These are phyloP conservation scores for Cucurbita argyrosperma DNA, from an alignment of 306 rosid species.

Conservation along the genomic window DNA sequence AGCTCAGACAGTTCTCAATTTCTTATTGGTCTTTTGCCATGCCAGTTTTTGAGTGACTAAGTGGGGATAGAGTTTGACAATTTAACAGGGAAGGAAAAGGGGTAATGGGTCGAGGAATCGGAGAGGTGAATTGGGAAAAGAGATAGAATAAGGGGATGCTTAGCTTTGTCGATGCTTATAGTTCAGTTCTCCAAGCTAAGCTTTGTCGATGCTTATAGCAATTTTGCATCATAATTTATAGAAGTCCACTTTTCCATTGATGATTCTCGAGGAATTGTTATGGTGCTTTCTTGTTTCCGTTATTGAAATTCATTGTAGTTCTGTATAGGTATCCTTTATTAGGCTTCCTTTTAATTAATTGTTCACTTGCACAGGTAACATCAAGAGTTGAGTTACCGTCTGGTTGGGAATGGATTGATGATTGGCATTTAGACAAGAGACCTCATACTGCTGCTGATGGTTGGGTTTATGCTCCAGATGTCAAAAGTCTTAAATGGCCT, in stretches of 20 bases:
- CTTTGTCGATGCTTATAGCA: background rate
- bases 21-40: too few relatives aligned
- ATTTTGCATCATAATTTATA: background rate
- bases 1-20: too few relatives aligned
- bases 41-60: too few relatives aligned
- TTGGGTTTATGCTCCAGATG: slow-evolving; percentile 70
- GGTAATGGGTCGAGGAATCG: too few relatives aligned
- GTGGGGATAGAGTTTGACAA: too few relatives aligned
- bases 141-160: background rate
- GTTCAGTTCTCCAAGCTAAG: background rate
- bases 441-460: slow-evolving; percentile 47
- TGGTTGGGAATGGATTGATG: slow-evolving; percentile 88
- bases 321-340: background rate
- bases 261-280: background rate
- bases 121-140: too few relatives aligned
- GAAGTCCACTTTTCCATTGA: background rate
- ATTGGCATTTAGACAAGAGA: slow-evolving; percentile 70
- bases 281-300: background rate
- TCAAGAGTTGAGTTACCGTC: slow-evolving; percentile 37
- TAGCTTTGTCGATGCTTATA: background rate
- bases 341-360: background rate
- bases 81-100: too few relatives aligned
- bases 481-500: slow-evolving; percentile 68
- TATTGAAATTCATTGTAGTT: background rate
- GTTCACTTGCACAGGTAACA: slow-evolving; percentile 25